Conservation (phyloP, 495 filamentous ascomycete genomes). For the Bathelium albidoporum region DNA sequence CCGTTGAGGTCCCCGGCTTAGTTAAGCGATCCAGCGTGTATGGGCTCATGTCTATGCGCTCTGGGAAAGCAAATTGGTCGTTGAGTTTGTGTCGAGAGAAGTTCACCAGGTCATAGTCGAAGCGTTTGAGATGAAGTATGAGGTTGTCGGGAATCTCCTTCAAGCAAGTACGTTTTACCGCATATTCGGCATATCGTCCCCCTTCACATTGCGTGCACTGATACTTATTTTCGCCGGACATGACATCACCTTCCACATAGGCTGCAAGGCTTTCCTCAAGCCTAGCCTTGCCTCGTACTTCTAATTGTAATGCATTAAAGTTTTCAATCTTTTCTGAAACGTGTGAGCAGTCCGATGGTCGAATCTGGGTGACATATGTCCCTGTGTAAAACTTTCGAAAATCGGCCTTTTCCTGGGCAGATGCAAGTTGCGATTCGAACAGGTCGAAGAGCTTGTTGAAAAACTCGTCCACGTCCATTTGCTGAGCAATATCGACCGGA, state of each 20-base stretch:
- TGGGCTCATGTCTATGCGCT: slow-evolving; percentile 74
- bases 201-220: slow-evolving; percentile 84
- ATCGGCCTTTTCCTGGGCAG: slow-evolving; percentile 54
- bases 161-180: slow-evolving; percentile 84
- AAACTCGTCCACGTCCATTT: slow-evolving; percentile 98
- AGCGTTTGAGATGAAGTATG: slow-evolving; percentile 93
- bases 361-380: slow-evolving; percentile 86
- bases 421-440: slow-evolving; percentile 73
- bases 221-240: slow-evolving; percentile 99
- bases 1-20: slow-evolving; percentile 41
- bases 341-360: slow-evolving; percentile 87
- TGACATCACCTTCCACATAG: slow-evolving; percentile 90
- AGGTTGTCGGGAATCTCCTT: slow-evolving; percentile 91
- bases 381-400: slow-evolving; percentile 86
- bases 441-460: slow-evolving; percentile 88
- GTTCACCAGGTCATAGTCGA: slow-evolving; percentile 84
- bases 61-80: slow-evolving; percentile 82
- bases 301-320: slow-evolving; percentile 93
- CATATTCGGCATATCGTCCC: slow-evolving; percentile 65
- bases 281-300: slow-evolving; percentile 82
- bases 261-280: slow-evolving; percentile 83
- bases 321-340: slow-evolving; percentile 83
- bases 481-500: slow-evolving; percentile 73
- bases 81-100: slow-evolving; percentile 89
- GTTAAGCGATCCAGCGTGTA: slow-evolving; percentile 84